Conservation (phyloP, 768 basidiomycete genomes). For the Fibroporia radiculosa region DNA sequence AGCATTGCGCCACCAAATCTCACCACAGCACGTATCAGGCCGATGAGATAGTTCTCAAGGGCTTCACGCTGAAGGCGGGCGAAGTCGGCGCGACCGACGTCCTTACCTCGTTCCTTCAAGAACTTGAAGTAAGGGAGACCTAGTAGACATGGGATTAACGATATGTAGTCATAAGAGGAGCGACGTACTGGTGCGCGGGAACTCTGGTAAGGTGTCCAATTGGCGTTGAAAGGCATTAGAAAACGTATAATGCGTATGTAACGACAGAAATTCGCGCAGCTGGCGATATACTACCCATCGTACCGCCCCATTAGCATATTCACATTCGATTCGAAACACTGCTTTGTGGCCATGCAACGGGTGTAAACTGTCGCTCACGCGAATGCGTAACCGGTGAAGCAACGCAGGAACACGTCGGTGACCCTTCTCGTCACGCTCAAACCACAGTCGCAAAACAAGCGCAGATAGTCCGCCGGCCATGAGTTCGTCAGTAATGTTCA, state of each 20-base stretch:
- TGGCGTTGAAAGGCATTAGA: slow-evolving; percentile 74
- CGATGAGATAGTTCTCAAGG: slow-evolving; percentile 83
- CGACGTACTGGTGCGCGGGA: slow-evolving; percentile 69
- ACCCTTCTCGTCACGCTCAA: slow-evolving; percentile 82
- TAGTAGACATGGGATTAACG: slow-evolving; percentile 19
- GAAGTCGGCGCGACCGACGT: slow-evolving; percentile 63
- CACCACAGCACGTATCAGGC: slow-evolving; percentile 85
- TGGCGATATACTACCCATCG: slow-evolving; percentile 96
- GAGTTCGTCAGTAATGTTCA: slow-evolving; percentile 79
- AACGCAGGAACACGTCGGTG: slow-evolving; percentile 73
- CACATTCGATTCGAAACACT: slow-evolving; percentile 89
- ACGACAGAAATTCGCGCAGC: slow-evolving; percentile 81
- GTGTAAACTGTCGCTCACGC: slow-evolving; percentile 80
- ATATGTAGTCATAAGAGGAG: not conserved
- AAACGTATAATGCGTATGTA: slow-evolving; percentile 85
- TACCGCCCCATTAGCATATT: slow-evolving; percentile 88
- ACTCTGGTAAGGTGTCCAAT: slow-evolving; percentile 79
- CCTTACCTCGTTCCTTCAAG: slow-evolving; percentile 47
- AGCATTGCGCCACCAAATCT: slow-evolving; percentile 1
- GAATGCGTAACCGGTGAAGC: slow-evolving; percentile 74
- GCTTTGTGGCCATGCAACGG: slow-evolving; percentile 70
- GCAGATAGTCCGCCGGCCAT: slow-evolving; percentile 73
- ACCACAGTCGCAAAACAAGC: slow-evolving; percentile 74
- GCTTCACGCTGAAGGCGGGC: slow-evolving; percentile 75
- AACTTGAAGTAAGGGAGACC: slow-evolving; percentile 90